phyloP scores from a whole-genome alignment of 208 protist genomes.

The Sergeia podlipaevii region DNA sequence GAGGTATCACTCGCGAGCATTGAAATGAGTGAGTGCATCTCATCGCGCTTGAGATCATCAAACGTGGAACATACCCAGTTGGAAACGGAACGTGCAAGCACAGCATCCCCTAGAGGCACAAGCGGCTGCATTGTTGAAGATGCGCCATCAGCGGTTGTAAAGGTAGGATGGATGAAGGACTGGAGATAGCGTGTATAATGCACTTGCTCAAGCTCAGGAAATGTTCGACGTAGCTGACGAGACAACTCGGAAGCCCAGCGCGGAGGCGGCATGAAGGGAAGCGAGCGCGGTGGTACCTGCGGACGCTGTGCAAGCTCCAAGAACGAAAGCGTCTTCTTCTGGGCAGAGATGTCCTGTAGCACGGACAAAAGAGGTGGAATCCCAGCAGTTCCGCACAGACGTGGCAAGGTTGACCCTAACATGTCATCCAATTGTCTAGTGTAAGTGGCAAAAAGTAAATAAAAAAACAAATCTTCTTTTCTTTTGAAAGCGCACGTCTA shows the following conservation, averaged over 20 bases:
- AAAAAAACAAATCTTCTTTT: too few relatives aligned
- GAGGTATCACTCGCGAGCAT: constrained; percentile 51
- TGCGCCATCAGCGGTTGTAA: constrained; percentile 49
- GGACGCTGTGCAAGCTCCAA: constrained; percentile 27
- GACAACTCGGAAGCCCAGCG: constrained; percentile 80
- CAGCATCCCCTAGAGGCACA: constrained; percentile 44
- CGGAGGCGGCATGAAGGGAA: constrained; percentile 80
- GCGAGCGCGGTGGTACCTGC: constrained; percentile 21
- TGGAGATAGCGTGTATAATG: constrained; percentile 65
- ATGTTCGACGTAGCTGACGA: constrained; percentile 46
- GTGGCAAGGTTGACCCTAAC: too few relatives aligned
- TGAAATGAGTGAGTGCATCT: constrained; percentile 43
- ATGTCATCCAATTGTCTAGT: too few relatives aligned
- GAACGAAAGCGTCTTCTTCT: not conserved
- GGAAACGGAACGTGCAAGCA: constrained; percentile 36
- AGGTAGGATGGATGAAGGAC: constrained; percentile 84
- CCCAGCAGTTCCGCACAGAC: too few relatives aligned
- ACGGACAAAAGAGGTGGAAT: too few relatives aligned
- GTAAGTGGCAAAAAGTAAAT: too few relatives aligned
- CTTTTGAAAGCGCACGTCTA: too few relatives aligned
- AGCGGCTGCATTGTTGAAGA: constrained; percentile 64
- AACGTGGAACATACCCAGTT: constrained; percentile 60
- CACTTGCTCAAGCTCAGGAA: constrained; percentile 45
- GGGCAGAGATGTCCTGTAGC: too few relatives aligned
- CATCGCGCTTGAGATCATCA: constrained; percentile 45